Base-by-base conservation (phyloP, 306 rosid species). In the Morella rubra region DNA sequence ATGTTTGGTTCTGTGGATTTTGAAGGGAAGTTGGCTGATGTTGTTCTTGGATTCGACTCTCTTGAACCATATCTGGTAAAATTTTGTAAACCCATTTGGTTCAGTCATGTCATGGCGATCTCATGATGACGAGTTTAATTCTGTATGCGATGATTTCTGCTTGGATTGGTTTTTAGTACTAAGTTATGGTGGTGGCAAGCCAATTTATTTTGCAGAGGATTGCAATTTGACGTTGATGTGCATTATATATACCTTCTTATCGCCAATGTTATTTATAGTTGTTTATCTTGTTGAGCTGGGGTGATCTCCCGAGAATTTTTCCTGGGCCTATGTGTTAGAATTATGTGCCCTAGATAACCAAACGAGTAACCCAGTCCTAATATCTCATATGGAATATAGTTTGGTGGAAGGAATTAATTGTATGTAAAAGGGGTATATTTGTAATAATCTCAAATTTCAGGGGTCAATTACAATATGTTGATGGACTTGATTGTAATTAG, bases 21-120 rank as follows among this genome's bases (percentile, higher is more conserved):
- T 81, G 77, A 73, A 94, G 98, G 97, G 6, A 86, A 78, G 32
- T 85, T 85, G 84, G 91, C 86, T 46, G 99, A 95, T 79, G 90
- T 95, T 74, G 99, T 95, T 82, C 99, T 95, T 45, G 99, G 99
- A 73, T 92, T 95, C 76, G 97, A 92, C 78, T 80, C 92, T 44
- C 76, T 92, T 40, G 99, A 95, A 16, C 90, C 97, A 1, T 95
- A 95, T 84, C 77, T 85, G 96, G 97, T 90, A 75, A 73, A 20
- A 44, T 70, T 72, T 8, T 37, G 44, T 56, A 19, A 40, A 71
- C 7, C 71, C 77, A 8, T 76, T 15, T 49, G 65, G 44, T 20
- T n/a, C 12, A 41, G 20, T 65, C 53, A 12, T 19, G 15, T 52
- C 22, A n/a, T 60, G 67, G 42, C 22, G 60, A 32, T 71, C 40